Evolutionary conservation across 805 yeast species (phyloP).

Genomic region (Yarrowia sp.): DNA sequence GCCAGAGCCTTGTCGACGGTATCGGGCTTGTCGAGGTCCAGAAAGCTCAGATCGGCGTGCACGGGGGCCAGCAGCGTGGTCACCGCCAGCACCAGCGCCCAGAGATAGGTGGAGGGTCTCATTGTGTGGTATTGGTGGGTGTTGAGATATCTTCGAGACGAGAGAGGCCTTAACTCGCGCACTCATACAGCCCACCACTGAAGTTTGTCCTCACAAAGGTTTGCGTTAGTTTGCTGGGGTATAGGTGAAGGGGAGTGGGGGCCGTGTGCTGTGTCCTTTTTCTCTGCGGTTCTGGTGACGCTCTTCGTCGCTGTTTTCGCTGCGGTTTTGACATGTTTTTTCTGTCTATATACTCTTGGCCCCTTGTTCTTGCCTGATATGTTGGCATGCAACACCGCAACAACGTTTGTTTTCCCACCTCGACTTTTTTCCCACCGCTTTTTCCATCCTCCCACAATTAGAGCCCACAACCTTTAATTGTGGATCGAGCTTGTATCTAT

Average conservation of each 20-base stretch:
- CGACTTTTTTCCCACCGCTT: not conserved
- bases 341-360: not conserved
- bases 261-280: not conserved
- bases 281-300: not conserved
- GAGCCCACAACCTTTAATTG: not conserved
- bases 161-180: slow-evolving; percentile 11
- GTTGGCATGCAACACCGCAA: not conserved
- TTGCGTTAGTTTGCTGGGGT: slow-evolving; percentile 16
- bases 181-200: slow-evolving; percentile 8
- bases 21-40: slow-evolving; percentile 41
- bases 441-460: not conserved
- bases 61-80: slow-evolving; percentile 13
- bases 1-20: slow-evolving; percentile 54
- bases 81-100: slow-evolving; percentile 21
- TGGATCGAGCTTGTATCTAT: not conserved
- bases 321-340: not conserved
- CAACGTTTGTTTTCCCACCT: not conserved
- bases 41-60: slow-evolving; percentile 12
- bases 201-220: not conserved
- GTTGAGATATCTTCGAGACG: not conserved
- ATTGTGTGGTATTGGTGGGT: not conserved
- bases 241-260: not conserved
- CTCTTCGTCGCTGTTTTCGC: no score
- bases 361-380: not conserved
- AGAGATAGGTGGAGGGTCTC: slow-evolving; percentile 17